Conservation (phyloP, 2,329 filamentous ascomycete species). For the Neofusicoccum umdonicola region DNA sequence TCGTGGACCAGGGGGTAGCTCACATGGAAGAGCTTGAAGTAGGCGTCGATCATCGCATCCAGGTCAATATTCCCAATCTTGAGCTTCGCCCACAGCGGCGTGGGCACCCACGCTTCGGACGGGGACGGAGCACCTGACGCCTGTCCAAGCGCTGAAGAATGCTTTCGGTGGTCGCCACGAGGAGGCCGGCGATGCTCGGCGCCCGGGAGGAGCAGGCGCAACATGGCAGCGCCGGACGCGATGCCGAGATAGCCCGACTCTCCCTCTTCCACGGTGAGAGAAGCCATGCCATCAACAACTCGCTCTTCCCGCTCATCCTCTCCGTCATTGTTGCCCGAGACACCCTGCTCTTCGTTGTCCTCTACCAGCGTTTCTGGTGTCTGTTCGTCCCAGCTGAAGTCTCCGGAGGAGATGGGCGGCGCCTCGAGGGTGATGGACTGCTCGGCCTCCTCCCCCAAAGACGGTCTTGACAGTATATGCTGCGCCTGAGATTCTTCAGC, state of each 20-base stretch:
- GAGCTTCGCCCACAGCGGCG: constrained; percentile 1
- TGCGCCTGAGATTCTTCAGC: background rate
- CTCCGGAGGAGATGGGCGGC: constrained; percentile 24
- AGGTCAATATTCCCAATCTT: background rate
- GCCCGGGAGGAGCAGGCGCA: constrained; percentile 33
- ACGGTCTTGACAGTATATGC: background rate
- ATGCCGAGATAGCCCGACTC: constrained; percentile 48
- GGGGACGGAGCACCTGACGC: background rate
- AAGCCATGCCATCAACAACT: constrained; percentile 32
- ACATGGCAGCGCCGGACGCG: constrained; percentile 46
- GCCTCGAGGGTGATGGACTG: constrained; percentile 22
- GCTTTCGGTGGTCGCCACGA: constrained; percentile 15
- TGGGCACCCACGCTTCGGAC: background rate
- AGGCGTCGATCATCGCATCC: constrained; percentile 38
- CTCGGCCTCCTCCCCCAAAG: background rate
- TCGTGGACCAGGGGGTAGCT: constrained; percentile 51
- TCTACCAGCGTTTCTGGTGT: background rate
- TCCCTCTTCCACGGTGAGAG: constrained; percentile 30
- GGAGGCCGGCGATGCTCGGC: constrained; percentile 9
- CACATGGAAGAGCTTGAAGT: constrained; percentile 47
- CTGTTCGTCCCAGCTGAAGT: constrained; percentile 31
- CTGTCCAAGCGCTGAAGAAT: background rate
- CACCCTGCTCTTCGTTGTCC: constrained; percentile 14
- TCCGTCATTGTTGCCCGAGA: constrained; percentile 9
- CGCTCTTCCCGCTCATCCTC: constrained; percentile 20